Percentiles rank a stretch among this genome's conserved stretches.
These are phyloP conservation scores for Cyberlindnera euphorbiae DNA, from an alignment of 805 yeast species.

Conservation along the genomic window DNA sequence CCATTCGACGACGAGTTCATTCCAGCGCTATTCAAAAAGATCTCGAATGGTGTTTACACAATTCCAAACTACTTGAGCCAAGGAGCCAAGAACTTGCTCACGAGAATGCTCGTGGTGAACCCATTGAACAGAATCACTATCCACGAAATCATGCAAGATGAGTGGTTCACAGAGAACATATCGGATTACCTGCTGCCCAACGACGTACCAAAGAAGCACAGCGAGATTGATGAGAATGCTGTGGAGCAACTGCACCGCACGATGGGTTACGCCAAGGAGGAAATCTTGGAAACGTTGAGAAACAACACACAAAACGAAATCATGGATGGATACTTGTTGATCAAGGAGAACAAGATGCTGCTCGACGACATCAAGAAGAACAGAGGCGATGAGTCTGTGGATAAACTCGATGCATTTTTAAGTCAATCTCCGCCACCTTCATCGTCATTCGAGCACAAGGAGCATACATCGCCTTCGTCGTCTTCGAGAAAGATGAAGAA, in stretches of 20 bases:
- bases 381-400: constrained; percentile 25
- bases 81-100: constrained; percentile 79
- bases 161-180: constrained; percentile 82
- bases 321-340: constrained; percentile 77
- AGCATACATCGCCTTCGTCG: constrained; percentile 8
- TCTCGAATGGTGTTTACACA: constrained; percentile 87
- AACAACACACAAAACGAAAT: constrained; percentile 66
- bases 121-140: constrained; percentile 92
- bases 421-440: constrained; percentile 52
- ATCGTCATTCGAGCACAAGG: constrained; percentile 19
- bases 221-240: constrained; percentile 61
- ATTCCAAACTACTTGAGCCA: constrained; percentile 80
- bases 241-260: constrained; percentile 70
- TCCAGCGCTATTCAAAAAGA: constrained; percentile 89
- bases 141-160: constrained; percentile 87
- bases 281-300: constrained; percentile 67
- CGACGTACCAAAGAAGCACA: constrained; percentile 29
- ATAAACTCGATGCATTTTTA: constrained; percentile 52
- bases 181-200: constrained; percentile 72
- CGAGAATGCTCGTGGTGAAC: constrained; percentile 90
- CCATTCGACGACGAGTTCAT: constrained; percentile 97
- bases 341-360: constrained; percentile 71
- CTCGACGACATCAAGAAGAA: constrained; percentile 45
- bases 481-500: constrained; percentile 23
- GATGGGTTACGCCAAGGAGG: constrained; percentile 87